These are phyloP conservation scores for Monosporascus sp. DNA, from an alignment of 2,329 filamentous ascomycete genomes.

Conservation along the genomic window DNA sequence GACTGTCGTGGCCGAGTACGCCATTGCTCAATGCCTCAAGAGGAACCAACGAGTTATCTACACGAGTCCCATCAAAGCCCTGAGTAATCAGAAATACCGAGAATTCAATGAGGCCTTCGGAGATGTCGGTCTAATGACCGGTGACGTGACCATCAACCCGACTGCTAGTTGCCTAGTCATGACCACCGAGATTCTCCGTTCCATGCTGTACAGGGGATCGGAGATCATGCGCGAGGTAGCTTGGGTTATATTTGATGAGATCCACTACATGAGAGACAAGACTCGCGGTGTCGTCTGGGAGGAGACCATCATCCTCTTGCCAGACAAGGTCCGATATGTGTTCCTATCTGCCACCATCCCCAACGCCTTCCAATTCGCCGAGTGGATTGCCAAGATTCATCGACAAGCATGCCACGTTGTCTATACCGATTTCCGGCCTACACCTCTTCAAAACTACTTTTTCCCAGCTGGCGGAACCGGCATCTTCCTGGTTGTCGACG, in stretches of 20 bases:
- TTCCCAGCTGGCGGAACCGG: constrained; percentile 90
- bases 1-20: constrained; percentile 97
- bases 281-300: constrained; percentile 96
- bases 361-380: constrained; percentile 97
- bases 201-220: constrained; percentile 95
- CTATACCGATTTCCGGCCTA: constrained; percentile 97
- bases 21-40: constrained; percentile 93
- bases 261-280: constrained; percentile 97
- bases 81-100: constrained; percentile 98
- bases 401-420: constrained; percentile 97
- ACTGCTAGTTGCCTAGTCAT: constrained; percentile 97
- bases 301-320: constrained; percentile 95
- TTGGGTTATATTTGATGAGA: constrained; percentile 98
- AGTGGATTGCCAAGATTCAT: constrained; percentile 98
- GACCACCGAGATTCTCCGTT: constrained; percentile 98
- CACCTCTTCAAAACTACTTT: constrained; percentile 95
- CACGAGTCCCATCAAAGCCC: constrained; percentile 96
- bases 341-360: constrained; percentile 98
- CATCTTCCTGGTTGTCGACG: constrained; percentile 90
- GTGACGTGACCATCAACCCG: constrained; percentile 98
- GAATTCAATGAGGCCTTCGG: constrained; percentile 95
- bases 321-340: constrained; percentile 97
- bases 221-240: constrained; percentile 99
- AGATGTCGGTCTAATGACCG: constrained; percentile 96
- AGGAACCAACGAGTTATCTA: constrained; percentile 98